Conservation (phyloP, 2,329 filamentous ascomycete species). For the Zymoseptoria ardabiliae region DNA sequence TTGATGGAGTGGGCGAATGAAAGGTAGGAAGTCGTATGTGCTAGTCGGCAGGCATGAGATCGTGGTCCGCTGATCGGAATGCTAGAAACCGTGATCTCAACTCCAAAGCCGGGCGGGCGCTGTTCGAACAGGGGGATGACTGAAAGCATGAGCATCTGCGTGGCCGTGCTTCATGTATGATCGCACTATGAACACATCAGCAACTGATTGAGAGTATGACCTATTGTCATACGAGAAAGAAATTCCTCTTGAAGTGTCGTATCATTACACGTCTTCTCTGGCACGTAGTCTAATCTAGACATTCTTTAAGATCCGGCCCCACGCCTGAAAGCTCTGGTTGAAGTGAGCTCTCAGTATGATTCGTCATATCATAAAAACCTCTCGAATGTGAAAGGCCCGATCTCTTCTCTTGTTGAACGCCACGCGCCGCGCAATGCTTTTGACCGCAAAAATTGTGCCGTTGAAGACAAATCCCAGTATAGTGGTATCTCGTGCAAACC, state of each 20-base stretch:
- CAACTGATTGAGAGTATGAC: too few relatives aligned
- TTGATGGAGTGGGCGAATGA: slow-evolving; percentile 6
- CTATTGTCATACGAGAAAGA: neutral
- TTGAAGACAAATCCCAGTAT: slow-evolving; percentile 16
- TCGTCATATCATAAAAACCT: slow-evolving; percentile 1
- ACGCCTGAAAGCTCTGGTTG: slow-evolving; percentile 13
- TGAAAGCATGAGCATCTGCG: too few relatives aligned
- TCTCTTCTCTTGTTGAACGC: slow-evolving; percentile 19
- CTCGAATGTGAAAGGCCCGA: neutral
- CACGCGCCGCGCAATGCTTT: slow-evolving; percentile 22
- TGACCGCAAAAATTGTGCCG: slow-evolving; percentile 11
- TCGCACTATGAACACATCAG: neutral
- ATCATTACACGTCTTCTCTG: slow-evolving; percentile 9
- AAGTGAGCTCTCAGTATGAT: slow-evolving; percentile 11
- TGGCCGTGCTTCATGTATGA: too few relatives aligned
- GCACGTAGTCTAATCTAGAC: slow-evolving; percentile 11
- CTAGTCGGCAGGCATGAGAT: neutral
- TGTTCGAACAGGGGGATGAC: neutral
- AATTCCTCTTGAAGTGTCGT: neutral
- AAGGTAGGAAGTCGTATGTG: neutral
- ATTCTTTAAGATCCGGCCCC: slow-evolving; percentile 6
- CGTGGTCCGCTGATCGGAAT: neutral
- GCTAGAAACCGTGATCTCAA: slow-evolving; percentile 5
- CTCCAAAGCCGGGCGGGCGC: slow-evolving; percentile 2
- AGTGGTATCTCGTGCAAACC: slow-evolving; percentile 13